Percentiles rank a stretch among this genome's conserved stretches.
Conservation (phyloP, 352 stramenopile species). For the Aphanomyces cochlioides region DNA sequence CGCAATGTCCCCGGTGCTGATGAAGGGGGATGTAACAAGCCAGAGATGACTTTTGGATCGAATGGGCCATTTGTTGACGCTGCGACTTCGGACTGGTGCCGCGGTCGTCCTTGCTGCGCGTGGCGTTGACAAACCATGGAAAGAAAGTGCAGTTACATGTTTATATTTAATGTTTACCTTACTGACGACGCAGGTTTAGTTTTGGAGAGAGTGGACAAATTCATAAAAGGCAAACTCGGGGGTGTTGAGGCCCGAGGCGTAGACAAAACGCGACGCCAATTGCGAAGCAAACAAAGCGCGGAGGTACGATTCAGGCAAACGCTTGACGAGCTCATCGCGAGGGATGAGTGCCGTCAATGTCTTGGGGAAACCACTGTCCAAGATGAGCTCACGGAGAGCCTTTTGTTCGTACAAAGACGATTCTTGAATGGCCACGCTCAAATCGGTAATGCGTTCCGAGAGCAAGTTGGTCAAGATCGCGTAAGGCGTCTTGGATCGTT, state of each 20-base stretch:
- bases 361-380: constrained; percentile 70
- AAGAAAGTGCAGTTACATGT: too few species aligned
- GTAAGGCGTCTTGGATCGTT: constrained; percentile 63
- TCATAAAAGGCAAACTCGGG: constrained; percentile 86
- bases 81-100: too few species aligned
- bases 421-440: constrained; percentile 78
- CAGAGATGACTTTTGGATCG: too few species aligned
- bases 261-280: constrained; percentile 77
- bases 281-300: constrained; percentile 78
- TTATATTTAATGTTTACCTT: too few species aligned
- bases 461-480: constrained; percentile 71
- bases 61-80: too few species aligned
- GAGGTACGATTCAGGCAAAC: constrained; percentile 74
- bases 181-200: constrained; percentile 6
- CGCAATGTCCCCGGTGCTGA: too few species aligned
- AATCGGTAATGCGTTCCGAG: constrained; percentile 56
- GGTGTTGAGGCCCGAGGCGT: constrained; percentile 59
- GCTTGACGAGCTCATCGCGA: constrained; percentile 61
- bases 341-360: constrained; percentile 53
- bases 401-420: constrained; percentile 69
- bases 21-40: too few species aligned
- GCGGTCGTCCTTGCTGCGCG: too few species aligned
- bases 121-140: too few species aligned
- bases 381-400: constrained; percentile 62
- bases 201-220: constrained; percentile 60